Evolutionary conservation across 2,329 filamentous ascomycete species (phyloP), one percentile per base, ranked within the genome.

Genomic region (Elsinoe fawcettii): DNA sequence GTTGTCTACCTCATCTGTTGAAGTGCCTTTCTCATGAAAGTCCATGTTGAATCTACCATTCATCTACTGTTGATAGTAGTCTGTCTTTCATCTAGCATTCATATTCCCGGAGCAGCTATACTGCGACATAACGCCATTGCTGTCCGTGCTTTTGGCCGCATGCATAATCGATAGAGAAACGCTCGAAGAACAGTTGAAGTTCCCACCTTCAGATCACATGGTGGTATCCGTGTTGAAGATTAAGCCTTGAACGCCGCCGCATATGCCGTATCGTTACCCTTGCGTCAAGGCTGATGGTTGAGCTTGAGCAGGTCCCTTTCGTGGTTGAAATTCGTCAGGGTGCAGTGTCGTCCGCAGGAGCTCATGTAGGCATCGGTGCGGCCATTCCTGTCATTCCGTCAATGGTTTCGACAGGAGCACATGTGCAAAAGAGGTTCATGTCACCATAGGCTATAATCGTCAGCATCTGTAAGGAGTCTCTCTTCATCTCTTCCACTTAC

Each of bases 391-490:
- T 69, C 57, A 70, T 63, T 25, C 62, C 68, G 2, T 74, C 73
- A 36, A 69, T 69, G 41, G 77, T 73, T 71, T 90, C 87, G 6
- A 95, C 88, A 0, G 91, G 90, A 37, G 88, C 87, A 71, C 91
- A 96, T 8, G 90, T 95, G 78, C 91, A 96, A 80, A 96, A 96
- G 60, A 96, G 82, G 75, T 96, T 95, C 67, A 86, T 81, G 69
- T 96, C 91, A 59, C 91, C 91, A 67, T 89, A 96, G 11, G 88
- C 88, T 92, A 64, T 5, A 18, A 4, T 25, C 12, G 61, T 72
- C 62, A 72, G 67, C 43, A 30, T 22, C 16, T 12, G 34, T 34
- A 22, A 9, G 34, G 39, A 9, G 16, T n/a, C 12, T 22, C 3
- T 32, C n/a, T n/a, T n/a, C 70, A 9, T 32, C 51, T 5, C 1